Conservation (phyloP, 2,329 filamentous ascomycete species). For the Nemania abortiva region DNA sequence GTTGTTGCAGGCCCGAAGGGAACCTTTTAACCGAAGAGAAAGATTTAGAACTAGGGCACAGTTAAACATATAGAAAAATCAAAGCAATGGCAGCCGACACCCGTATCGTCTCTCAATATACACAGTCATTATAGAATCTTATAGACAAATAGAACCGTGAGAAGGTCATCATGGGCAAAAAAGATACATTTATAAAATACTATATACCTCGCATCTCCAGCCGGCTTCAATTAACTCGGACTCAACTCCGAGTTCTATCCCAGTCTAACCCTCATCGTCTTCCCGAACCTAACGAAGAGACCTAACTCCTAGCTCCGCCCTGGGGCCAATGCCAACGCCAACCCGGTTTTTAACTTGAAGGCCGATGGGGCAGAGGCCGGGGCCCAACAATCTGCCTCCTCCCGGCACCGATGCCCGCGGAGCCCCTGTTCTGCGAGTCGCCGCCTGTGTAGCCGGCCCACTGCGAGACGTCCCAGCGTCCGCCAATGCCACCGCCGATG, state of each 20-base stretch:
- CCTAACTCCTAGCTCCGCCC: neutral
- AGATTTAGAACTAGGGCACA: too few species aligned
- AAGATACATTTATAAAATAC: constrained; percentile 9
- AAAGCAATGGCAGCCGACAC: too few species aligned
- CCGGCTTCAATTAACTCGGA: neutral
- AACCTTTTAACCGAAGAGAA: too few species aligned
- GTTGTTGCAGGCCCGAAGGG: too few species aligned
- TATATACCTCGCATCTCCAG: constrained; percentile 2
- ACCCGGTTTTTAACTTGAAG: constrained; percentile 19
- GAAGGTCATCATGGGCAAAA: neutral
- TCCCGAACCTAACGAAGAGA: neutral
- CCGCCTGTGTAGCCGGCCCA: constrained; percentile 81
- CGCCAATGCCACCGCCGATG: constrained; percentile 73
- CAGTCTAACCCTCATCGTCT: neutral
- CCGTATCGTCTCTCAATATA: too few species aligned
- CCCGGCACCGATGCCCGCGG: constrained; percentile 74
- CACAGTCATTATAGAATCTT: too few species aligned
- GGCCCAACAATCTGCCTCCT: constrained; percentile 85
- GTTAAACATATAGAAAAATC: too few species aligned
- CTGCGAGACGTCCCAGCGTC: constrained; percentile 81
- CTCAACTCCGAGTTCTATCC: neutral
- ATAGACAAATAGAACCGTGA: neutral
- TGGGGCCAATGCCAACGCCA: neutral
- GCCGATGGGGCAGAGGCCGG: constrained; percentile 68
- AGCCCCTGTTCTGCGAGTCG: constrained; percentile 77